A percentile compares a stretch with the other conserved stretches of the same genome.
These are phyloP conservation scores for Ensete glaucum DNA, from an alignment of 176 grass and related monocot genomes.

Conservation along the genomic window DNA sequence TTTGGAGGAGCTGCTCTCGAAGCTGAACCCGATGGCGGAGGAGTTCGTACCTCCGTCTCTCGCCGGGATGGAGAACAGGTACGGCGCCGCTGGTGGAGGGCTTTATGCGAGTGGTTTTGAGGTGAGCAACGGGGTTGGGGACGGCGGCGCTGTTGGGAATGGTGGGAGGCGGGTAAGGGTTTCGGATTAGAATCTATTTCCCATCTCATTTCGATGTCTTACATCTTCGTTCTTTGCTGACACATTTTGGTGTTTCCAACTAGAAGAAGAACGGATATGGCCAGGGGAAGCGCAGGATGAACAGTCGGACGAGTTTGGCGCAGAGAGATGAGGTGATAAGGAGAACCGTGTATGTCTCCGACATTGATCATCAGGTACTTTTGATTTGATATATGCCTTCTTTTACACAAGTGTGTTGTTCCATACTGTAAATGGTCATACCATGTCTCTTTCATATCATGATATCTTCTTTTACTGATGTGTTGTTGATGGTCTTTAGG, in stretches of 20 bases:
- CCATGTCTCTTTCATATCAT: no score
- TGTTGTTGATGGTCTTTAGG: no score
- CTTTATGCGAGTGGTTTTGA: constrained; percentile 36
- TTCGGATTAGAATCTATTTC: neutral
- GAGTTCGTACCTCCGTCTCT: constrained; percentile 91
- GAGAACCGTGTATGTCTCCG: constrained; percentile 88
- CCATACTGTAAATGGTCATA: no score
- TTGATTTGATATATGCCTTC: neutral
- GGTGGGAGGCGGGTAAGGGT: constrained; percentile 27
- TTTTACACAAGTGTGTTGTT: no score
- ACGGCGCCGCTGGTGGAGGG: constrained; percentile 20
- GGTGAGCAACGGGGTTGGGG: constrained; percentile 32
- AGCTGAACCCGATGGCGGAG: constrained; percentile 99
- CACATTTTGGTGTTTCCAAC: constrained; percentile 4
- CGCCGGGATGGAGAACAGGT: constrained; percentile 2
- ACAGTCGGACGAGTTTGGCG: constrained; percentile 79
- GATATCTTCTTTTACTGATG: no score
- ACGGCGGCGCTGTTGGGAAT: constrained; percentile 26
- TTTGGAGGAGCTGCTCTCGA: constrained; percentile 95
- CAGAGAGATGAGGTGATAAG: constrained; percentile 87
- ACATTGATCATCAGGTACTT: constrained; percentile 88
- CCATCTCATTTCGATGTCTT: neutral
- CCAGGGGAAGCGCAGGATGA: constrained; percentile 56
- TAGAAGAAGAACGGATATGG: constrained; percentile 60
- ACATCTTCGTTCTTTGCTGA: neutral